Percentiles rank a stretch among this genome's conserved stretches.
These are phyloP conservation scores for Physcomitrellopsis africana DNA, from an alignment of 225 moss, liverwort and hornwort species.

Conservation along the genomic window DNA sequence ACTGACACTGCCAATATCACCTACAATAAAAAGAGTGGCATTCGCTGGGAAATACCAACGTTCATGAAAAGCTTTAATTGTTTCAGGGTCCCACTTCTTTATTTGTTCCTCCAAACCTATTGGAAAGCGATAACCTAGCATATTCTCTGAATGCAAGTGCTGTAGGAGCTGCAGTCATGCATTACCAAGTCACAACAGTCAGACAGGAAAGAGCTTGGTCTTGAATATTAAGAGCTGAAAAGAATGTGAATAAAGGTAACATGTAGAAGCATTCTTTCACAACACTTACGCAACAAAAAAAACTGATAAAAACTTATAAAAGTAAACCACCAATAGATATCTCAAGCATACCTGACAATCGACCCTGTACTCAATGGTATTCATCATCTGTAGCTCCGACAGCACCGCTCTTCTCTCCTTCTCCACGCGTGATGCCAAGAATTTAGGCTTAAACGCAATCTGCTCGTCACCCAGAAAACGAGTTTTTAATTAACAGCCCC, in stretches of 20 bases:
- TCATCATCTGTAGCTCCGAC: slow-evolving; percentile 99
- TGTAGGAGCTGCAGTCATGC: slow-evolving; percentile 82
- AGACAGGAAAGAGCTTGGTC: slow-evolving; percentile 28
- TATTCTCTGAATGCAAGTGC: slow-evolving; percentile 96
- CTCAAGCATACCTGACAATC: slow-evolving; percentile 82
- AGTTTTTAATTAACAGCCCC: slow-evolving; percentile 6
- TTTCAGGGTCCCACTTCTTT: slow-evolving; percentile 97
- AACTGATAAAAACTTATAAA: neutral
- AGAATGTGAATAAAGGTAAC: neutral
- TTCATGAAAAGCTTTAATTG: slow-evolving; percentile 95
- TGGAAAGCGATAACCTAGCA: slow-evolving; percentile 98
- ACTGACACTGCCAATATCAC: slow-evolving; percentile 95
- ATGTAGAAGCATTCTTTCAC: slow-evolving; percentile 2
- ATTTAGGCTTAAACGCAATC: slow-evolving; percentile 99
- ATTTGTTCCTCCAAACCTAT: slow-evolving; percentile 99
- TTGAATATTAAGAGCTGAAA: neutral
- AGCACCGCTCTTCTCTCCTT: slow-evolving; percentile 98
- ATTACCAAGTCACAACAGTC: slow-evolving; percentile 12
- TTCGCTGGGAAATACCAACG: slow-evolving; percentile 99
- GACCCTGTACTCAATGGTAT: slow-evolving; percentile 98
- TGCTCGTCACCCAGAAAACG: slow-evolving; percentile 39
- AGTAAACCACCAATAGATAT: neutral
- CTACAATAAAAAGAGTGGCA: slow-evolving; percentile 98
- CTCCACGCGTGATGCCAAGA: slow-evolving; percentile 94
- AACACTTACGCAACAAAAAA: slow-evolving; percentile 7